Conservation (phyloP, 2,329 filamentous ascomycete genomes). For the Thermomyces lanuginosus region DNA sequence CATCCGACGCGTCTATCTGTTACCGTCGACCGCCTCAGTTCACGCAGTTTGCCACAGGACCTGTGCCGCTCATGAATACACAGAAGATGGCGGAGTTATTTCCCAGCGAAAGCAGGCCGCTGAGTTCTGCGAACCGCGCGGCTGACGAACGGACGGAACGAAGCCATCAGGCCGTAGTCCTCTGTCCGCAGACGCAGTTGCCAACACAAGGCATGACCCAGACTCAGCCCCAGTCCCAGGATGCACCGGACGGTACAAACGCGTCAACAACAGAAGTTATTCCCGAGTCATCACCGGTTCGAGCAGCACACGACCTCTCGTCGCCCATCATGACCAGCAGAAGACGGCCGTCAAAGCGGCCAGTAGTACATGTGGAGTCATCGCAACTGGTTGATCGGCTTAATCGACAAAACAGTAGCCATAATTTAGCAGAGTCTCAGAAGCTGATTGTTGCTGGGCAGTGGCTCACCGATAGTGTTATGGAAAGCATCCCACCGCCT, state of each 20-base stretch:
- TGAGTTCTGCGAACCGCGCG: too few relatives aligned
- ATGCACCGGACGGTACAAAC: constrained; percentile 8
- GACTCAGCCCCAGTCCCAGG: constrained; percentile 11
- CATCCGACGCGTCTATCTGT: constrained; percentile 22
- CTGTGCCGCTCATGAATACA: constrained; percentile 19
- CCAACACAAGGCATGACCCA: constrained; percentile 5
- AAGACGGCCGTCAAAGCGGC: constrained; percentile 11
- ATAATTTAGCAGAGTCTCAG: constrained; percentile 7
- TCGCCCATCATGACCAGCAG: constrained; percentile 5
- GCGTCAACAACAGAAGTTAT: constrained; percentile 20
- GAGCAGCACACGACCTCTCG: constrained; percentile 8
- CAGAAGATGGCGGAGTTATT: constrained; percentile 25
- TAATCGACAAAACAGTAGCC: constrained; percentile 6
- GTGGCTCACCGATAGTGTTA: constrained; percentile 25
- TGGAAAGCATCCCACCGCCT: constrained; percentile 29
- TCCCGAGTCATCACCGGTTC: constrained; percentile 24
- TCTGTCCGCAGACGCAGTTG: constrained; percentile 6
- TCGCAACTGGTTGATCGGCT: constrained; percentile 21
- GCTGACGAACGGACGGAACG: too few relatives aligned
- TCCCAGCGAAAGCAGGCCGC: constrained; percentile 8
- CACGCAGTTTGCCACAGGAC: constrained; percentile 22
- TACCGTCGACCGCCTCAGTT: constrained; percentile 20
- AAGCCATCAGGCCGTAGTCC: constrained; percentile 4
- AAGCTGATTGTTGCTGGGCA: constrained; percentile 19
- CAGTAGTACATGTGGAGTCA: constrained; percentile 25